Evolutionary conservation across 2,329 filamentous ascomycete genomes (phyloP), one percentile per base, ranked within the genome.

Genomic region (Aspergillus fructus): DNA sequence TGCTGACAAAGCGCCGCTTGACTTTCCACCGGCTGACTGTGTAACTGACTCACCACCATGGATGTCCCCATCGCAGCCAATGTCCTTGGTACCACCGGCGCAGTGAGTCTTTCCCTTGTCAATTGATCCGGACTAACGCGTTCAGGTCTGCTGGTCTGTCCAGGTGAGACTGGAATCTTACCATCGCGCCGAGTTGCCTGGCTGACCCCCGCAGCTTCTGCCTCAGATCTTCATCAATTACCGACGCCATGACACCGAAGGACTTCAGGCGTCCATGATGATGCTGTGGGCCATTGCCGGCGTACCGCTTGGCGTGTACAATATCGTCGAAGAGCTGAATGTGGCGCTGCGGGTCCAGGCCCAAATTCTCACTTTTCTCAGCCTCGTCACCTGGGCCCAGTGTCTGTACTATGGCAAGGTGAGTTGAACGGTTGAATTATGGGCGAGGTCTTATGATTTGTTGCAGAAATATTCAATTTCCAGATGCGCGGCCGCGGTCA

Each of bases 151-250:
- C 68, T 89, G 86, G 87, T 88, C 85, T 17, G 75, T 88, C 30
- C 84, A 87, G 71, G 84, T 84, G 70, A 37, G 12, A 70, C 24
- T 5, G 24, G 24, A 24, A 24, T 7, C 24, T 24, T 7, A 21
- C 21, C 24, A 24, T 4, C 24, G 3, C 21, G 7, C 11, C 24
- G 19, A 19, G 24, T 24, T 41, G n/a, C 47, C 43, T 49, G 13
- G 39, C 24, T 33, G 6, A 17, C 6, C n/a, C 39, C 17, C 11
- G 11, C 66, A 89, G 81, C 77, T 90, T 24, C 81, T 90, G 24
- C 87, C 88, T 0, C 88, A 90, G 68, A 89, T 90, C 49, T 70
- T 86, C 34, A 82, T 89, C 65, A 90, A 90, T 65, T 85, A 87
- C 64, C 80, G 83, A 4, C 78, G 87, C 1, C 86, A 89, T 68